Evolutionary conservation across 2,329 filamentous ascomycete genomes (phyloP).

Genomic region (Basipetospora chlamydospora): DNA sequence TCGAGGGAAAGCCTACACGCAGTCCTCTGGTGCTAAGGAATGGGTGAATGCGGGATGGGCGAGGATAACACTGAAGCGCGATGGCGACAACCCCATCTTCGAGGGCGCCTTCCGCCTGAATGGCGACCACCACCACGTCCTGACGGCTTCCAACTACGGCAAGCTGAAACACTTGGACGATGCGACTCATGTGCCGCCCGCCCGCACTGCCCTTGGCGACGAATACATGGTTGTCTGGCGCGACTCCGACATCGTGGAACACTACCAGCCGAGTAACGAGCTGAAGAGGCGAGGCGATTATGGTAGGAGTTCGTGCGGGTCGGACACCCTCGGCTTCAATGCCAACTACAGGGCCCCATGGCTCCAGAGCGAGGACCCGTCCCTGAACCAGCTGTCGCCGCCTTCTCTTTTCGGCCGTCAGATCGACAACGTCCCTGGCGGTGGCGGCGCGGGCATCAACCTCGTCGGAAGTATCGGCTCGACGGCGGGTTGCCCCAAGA

Average conservation of each 20-base stretch:
- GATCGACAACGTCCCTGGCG: conserved; percentile 56
- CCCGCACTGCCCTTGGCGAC: conserved; percentile 24
- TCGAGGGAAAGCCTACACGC: conserved; percentile 63
- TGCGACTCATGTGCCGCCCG: conserved; percentile 23
- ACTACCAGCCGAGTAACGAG: conserved; percentile 33
- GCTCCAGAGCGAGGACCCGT: conserved; percentile 30
- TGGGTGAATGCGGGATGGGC: conserved; percentile 84
- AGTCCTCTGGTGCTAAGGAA: conserved; percentile 39
- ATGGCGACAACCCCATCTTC: conserved; percentile 69
- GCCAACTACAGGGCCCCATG: conserved; percentile 57
- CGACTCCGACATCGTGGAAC: conserved; percentile 64
- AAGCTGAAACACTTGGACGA: conserved; percentile 59
- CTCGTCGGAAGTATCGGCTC: conserved; percentile 65
- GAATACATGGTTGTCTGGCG: conserved; percentile 86
- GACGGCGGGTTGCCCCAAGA: conserved; percentile 70
- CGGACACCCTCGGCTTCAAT: conserved; percentile 73
- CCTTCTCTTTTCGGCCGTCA: conserved; percentile 59
- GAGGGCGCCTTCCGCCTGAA: conserved; percentile 77
- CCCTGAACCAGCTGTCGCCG: conserved; percentile 47
- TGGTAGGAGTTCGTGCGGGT: conserved; percentile 41
- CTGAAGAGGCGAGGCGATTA: conserved; percentile 41
- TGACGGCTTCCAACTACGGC: conserved; percentile 59
- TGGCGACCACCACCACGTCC: conserved; percentile 75
- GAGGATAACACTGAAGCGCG: conserved; percentile 59
- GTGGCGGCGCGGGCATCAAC: conserved; percentile 62